Conservation (phyloP, 306 rosid species). For the Lathyrus oleraceus region DNA sequence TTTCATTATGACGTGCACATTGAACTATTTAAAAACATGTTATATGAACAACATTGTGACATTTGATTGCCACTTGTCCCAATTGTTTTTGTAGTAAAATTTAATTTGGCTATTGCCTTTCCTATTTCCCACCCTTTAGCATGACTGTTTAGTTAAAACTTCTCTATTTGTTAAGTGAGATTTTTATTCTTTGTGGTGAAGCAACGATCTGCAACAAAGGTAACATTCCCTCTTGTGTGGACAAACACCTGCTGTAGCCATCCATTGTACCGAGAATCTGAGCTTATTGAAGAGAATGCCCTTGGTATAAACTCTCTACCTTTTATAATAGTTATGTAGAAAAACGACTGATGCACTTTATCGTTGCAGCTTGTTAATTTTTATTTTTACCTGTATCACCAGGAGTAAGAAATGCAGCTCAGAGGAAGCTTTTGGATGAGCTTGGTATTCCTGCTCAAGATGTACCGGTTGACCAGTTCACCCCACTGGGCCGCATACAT, state of each 20-base stretch:
- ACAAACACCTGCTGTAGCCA: conserved; percentile 99
- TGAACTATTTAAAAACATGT: conserved; percentile 21
- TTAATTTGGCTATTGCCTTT: conserved; percentile 4
- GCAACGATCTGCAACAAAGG: conserved; percentile 99
- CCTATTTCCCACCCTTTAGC: background rate
- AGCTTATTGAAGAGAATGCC: conserved; percentile 72
- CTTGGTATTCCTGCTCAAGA: conserved; percentile 91
- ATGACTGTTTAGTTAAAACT: conserved; percentile 2
- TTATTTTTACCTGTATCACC: conserved; percentile 28
- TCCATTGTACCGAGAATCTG: conserved; percentile 92
- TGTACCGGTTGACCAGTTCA: conserved; percentile 90
- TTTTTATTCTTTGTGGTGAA: conserved; percentile 42
- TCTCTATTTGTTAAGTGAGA: conserved; percentile 17
- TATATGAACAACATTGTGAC: conserved; percentile 13
- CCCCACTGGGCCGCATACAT: conserved; percentile 83
- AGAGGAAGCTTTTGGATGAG: conserved; percentile 95
- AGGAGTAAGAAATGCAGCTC: conserved; percentile 97
- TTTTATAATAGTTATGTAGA: background rate
- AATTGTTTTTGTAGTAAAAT: background rate
- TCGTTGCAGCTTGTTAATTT: background rate
- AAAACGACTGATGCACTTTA: conserved; percentile 30
- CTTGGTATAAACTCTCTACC: conserved; percentile 57
- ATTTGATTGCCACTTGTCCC: conserved; percentile 27
- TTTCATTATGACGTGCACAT: background rate
- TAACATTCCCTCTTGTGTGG: conserved; percentile 99